These are phyloP conservation scores for Colletotrichum nymphaeae DNA, from an alignment of 2,329 filamentous ascomycete species.

Conservation along the genomic window DNA sequence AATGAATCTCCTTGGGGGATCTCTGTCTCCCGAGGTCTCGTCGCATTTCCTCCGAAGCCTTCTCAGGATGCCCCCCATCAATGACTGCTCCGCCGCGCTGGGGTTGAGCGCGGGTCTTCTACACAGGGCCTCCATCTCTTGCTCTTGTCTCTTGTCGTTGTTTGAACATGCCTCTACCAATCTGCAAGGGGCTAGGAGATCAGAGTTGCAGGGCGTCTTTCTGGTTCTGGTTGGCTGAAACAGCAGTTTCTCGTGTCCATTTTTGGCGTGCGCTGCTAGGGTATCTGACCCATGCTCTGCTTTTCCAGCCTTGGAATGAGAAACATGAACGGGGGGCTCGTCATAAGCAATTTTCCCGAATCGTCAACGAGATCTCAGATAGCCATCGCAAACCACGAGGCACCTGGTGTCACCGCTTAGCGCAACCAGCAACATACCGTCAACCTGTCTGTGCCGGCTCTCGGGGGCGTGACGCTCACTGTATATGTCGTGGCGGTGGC, in stretches of 20 bases:
- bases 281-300: conserved; percentile 25
- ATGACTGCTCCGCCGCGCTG: background rate
- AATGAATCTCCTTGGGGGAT: conserved; percentile 23
- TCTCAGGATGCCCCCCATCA: background rate
- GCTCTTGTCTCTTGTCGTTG: conserved; percentile 3
- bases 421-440: conserved; percentile 1
- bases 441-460: background rate
- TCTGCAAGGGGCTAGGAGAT: conserved; percentile 35
- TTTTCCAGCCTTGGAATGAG: conserved; percentile 18
- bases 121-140: conserved; percentile 18
- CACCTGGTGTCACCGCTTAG: conserved; percentile 8
- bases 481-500: conserved; percentile 4
- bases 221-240: conserved; percentile 37
- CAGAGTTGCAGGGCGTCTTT: conserved; percentile 29
- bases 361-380: conserved; percentile 22
- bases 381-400: conserved; percentile 20
- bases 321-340: conserved; percentile 19
- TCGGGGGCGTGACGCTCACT: background rate
- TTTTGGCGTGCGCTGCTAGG: conserved; percentile 33
- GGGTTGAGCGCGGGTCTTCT: conserved; percentile 18
- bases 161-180: conserved; percentile 12
- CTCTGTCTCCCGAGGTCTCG: conserved; percentile 19
- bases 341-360: conserved; percentile 25
- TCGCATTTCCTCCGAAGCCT: conserved; percentile 21
- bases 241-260: conserved; percentile 38